A percentile compares a stretch with the other conserved stretches of the same genome.
Evolutionary conservation across 495 filamentous ascomycete species (phyloP).

Genomic region (Podospora pseudoanserina): DNA sequence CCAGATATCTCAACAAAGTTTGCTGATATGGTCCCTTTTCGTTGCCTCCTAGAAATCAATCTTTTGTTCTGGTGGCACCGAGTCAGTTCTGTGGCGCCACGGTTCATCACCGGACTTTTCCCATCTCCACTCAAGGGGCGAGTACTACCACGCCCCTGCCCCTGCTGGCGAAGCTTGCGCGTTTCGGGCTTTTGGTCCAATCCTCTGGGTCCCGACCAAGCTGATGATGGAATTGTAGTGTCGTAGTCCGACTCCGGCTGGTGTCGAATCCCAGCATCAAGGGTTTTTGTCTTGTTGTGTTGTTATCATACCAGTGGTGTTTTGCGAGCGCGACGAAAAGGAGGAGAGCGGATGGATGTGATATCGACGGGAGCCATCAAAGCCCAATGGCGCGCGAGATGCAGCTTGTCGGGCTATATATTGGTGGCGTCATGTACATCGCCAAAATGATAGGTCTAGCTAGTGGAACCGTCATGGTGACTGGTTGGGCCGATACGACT

Average conservation of each 20-base stretch:
- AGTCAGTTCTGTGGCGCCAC: neutral
- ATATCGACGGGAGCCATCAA: neutral
- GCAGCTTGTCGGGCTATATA: neutral
- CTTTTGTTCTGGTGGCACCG: neutral
- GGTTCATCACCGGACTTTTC: neutral
- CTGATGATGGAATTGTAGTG: conserved; percentile 2
- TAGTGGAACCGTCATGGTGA: neutral
- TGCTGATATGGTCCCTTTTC: neutral
- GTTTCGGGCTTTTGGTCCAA: neutral
- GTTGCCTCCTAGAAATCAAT: neutral
- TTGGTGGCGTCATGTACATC: conserved; percentile 3
- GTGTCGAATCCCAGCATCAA: neutral
- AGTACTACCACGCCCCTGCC: neutral
- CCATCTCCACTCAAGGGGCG: neutral
- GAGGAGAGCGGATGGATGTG: neutral
- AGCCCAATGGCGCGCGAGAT: neutral
- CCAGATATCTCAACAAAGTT: neutral
- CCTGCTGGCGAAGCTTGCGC: neutral
- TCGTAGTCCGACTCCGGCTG: neutral
- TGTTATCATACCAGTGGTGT: too few species aligned
- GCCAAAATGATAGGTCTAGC: neutral
- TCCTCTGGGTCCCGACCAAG: neutral
- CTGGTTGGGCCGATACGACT: conserved; percentile 2
- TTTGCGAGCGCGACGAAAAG: neutral
- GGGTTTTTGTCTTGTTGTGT: too few species aligned